phyloP scores from a whole-genome alignment of 257 asterid species.

The Osmanthus fragrans region DNA sequence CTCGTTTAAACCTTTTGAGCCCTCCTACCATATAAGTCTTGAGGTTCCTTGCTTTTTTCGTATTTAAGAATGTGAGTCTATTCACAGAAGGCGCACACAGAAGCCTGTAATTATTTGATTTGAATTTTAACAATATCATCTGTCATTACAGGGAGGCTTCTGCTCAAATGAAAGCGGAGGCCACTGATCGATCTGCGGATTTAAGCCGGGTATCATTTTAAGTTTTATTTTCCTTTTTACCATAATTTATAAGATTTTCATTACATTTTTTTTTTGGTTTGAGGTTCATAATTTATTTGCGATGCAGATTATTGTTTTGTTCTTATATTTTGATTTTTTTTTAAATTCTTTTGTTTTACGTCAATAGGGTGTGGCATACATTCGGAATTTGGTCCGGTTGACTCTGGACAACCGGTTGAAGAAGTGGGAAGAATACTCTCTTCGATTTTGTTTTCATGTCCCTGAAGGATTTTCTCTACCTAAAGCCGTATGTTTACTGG shows the following conservation, averaged over 20 bases:
- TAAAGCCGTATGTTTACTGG: constrained; percentile 30
- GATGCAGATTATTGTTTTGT: too few relatives aligned
- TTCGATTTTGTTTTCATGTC: constrained; percentile 42
- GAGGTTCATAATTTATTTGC: background rate
- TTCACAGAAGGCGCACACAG: background rate
- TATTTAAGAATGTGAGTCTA: background rate
- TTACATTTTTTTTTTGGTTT: background rate
- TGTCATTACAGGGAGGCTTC: constrained; percentile 44
- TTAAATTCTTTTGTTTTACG: constrained; percentile 1
- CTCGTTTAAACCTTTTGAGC: background rate
- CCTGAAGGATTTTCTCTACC: constrained; percentile 52
- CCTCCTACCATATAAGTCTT: background rate
- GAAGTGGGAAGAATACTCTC: constrained; percentile 59
- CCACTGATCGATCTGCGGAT: constrained; percentile 45
- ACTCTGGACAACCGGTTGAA: constrained; percentile 43
- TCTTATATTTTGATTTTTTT: too few relatives aligned
- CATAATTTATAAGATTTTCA: background rate
- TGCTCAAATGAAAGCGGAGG: constrained; percentile 37
- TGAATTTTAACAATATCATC: background rate
- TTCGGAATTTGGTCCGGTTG: constrained; percentile 32
- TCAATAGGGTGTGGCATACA: constrained; percentile 40
- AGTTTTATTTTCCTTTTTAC: background rate
- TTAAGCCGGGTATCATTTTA: constrained; percentile 32
- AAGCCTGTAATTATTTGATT: background rate
- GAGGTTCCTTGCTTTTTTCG: background rate